Evolutionary conservation across 352 stramenopile genomes (phyloP), one percentile per base, ranked within the genome.

Genomic region (Proteromonas lacertae): DNA sequence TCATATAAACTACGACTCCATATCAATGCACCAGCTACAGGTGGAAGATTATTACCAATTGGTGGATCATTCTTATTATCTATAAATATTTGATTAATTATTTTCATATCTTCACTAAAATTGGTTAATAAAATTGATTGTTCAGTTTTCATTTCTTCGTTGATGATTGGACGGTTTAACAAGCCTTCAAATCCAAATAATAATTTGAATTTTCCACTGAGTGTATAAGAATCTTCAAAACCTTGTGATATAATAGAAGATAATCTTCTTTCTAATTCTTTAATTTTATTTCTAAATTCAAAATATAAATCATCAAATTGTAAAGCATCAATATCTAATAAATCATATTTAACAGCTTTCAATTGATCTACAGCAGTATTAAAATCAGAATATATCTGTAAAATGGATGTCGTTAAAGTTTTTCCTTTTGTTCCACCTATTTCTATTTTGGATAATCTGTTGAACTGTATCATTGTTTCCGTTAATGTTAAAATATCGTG

Each of bases 31-130:
- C 83, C 83, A 5, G 78, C 80, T 2, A 96, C 83, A 0, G 82
- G 83, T 13, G 83, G 83, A 20, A 93, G 43, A 42, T 93, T 42
- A 18, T 52, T 40, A 10, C 42, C 41, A 2, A 18, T 21, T 32
- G 35, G 47, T 29, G 92, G 80, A 38, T 65, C 88, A 17, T 77
- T 56, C 40, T 90, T 93, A 58, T 79, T 95, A 47, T 81, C 90
- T 4, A 64, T 59, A 47, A 96, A 92, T 76, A 96, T 93, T 52
- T 95, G 82, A 52, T 93, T 84, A 0, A 80, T 93, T 42, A 95
- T 92, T 51, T 92, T 93, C 4, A 67, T 66, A 39, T n/a, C n/a
- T 36, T 71, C 72, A 38, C 42, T 44, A 30, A 25, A 44, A 2
- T 4, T 26, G 19, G 34, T 14, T 7, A 45, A 35, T n/a, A 48